Base-by-base conservation (phyloP, 1,284 basidiomycete genomes). In the Psilocybe mexicana region DNA sequence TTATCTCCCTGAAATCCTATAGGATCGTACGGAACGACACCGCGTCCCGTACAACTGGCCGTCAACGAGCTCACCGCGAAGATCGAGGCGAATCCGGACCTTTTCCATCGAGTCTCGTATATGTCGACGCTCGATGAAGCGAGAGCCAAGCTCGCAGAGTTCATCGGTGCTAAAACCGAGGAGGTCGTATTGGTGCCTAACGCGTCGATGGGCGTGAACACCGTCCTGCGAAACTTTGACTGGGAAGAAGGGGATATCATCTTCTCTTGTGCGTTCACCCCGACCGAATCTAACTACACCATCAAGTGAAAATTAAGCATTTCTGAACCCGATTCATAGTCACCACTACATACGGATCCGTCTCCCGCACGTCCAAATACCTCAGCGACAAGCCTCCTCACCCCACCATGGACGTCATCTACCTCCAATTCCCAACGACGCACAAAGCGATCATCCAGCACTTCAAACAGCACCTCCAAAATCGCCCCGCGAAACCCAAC, bases 261-360 rank as follows among this genome's bases (percentile, higher is more conserved):
- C 43, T 65, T 83, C 38, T 68, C 67, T 23, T 74, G 77, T 79
- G 63, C 54, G 81, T 76, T 33, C 18, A 18, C 18, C 18, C 18
- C 18, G 18, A 33, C 30, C 30, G 5, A 8, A 33, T 33, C 30
- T 33, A 4, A 6, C 8, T 33, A 33, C 4, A 18, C 18, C 18
- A 18, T 18, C 18, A 33, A 8, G 30, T 33, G 8, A 8, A 45
- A 23, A 50, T 43, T 44, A 10, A 52, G 25, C 26, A 10, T 43
- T 4, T 38, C 23, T 23, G 49, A 36, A 54, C n/a, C 35, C 28
- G 23, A 35, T 48, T 40, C 18, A 10, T 14, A 91, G 90, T 82
- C 56, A 83, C 76, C 43, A 87, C 86, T 0, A 90, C 90, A 0
- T 94, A 93, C 68, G 75, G 71, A 8, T 80, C 90, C 1, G 72